Conservation (phyloP, 495 filamentous ascomycete species). For the Neurospora africana region DNA sequence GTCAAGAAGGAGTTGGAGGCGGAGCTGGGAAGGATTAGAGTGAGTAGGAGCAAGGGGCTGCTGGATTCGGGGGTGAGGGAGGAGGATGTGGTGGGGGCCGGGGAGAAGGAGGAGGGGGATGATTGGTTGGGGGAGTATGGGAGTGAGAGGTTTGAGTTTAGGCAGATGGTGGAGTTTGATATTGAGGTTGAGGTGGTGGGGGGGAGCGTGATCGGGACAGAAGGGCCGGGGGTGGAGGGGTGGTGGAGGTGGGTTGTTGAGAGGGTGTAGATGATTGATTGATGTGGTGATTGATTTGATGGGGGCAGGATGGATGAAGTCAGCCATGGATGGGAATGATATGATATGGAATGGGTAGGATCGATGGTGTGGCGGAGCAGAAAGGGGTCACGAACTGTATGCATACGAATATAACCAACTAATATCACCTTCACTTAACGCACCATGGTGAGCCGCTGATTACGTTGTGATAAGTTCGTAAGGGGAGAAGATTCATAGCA, state of each 20-base stretch:
- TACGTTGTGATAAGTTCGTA: too few relatives aligned
- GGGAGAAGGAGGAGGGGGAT: constrained; percentile 51
- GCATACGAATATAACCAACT: not conserved
- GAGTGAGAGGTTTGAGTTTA: constrained; percentile 66
- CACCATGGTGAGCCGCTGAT: not conserved
- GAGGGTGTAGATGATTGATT: constrained; percentile 18
- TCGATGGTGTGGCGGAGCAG: too few relatives aligned
- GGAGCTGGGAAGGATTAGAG: constrained; percentile 72
- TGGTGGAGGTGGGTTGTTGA: constrained; percentile 81
- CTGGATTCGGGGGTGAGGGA: constrained; percentile 60
- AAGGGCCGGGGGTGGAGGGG: constrained; percentile 58
- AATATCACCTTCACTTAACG: not conserved
- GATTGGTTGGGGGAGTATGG: constrained; percentile 75
- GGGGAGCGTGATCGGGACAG: constrained; percentile 59
- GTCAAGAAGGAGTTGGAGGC: constrained; percentile 67
- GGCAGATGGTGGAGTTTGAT: constrained; percentile 70
- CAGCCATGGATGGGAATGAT: too few relatives aligned
- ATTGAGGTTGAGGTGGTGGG: constrained; percentile 69
- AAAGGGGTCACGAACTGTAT: not conserved
- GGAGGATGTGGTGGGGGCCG: constrained; percentile 38
- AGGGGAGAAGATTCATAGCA: not conserved
- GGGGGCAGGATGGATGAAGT: too few relatives aligned
- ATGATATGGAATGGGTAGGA: too few relatives aligned
- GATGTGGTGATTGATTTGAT: too few relatives aligned
- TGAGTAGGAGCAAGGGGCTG: constrained; percentile 67